phyloP scores from a whole-genome alignment of 257 asterid genomes.

The Solanum megistacrolobum region DNA sequence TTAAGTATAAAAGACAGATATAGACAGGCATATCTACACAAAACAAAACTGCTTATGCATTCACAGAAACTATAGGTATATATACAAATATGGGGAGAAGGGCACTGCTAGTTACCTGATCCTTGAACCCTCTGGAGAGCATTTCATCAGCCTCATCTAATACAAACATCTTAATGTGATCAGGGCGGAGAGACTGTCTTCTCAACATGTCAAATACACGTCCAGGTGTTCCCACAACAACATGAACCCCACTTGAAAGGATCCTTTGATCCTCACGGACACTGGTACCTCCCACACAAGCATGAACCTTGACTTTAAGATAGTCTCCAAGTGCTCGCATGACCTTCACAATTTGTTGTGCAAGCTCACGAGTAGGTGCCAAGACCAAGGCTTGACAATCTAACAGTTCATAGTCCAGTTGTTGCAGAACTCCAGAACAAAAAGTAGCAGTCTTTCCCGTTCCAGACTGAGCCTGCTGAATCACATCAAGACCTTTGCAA shows the following conservation, averaged over 20 bases:
- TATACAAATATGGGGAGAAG: not conserved
- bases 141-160: slow-evolving; percentile 18
- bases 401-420: slow-evolving; percentile 5
- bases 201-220: slow-evolving; percentile 15
- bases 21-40: not conserved
- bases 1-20: not conserved
- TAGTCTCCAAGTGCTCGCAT: slow-evolving; percentile 14
- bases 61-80: not conserved
- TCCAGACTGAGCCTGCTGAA: slow-evolving; percentile 18
- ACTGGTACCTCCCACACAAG: slow-evolving; percentile 16
- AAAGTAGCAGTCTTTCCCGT: slow-evolving; percentile 16
- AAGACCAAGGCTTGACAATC: slow-evolving; percentile 13
- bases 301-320: slow-evolving; percentile 12
- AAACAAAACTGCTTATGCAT: not conserved
- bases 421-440: slow-evolving; percentile 16
- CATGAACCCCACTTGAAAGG: slow-evolving; percentile 13
- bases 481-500: slow-evolving; percentile 12
- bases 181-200: slow-evolving; percentile 10
- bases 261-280: slow-evolving; percentile 19
- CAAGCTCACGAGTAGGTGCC: slow-evolving; percentile 21
- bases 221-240: slow-evolving; percentile 17
- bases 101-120: slow-evolving; percentile 1
- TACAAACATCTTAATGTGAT: slow-evolving; percentile 10
- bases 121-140: slow-evolving; percentile 18
- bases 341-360: slow-evolving; percentile 16